Evolutionary conservation across 1,139 yeast genomes (phyloP), one percentile per base, ranked within the genome.

Genomic region (Wickerhamiella infanticola): DNA sequence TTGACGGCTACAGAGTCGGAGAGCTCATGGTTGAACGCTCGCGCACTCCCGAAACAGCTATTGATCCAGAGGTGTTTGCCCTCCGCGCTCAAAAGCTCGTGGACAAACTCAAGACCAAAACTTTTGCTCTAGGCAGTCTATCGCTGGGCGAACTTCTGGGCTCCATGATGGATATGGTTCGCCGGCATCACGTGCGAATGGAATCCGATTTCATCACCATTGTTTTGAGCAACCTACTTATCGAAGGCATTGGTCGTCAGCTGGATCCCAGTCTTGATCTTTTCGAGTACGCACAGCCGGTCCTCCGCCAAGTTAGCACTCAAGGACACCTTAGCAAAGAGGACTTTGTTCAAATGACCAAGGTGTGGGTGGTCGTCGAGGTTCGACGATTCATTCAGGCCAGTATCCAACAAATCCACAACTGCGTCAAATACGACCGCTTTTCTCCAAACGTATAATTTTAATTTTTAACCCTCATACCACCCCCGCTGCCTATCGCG

Each of bases 171-270:
- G 69, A 79, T 1, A 86, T 90, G 96, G 97, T 93, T 18, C 72
- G 97, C 48, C 69, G 70, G 18, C 98, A 90, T 61, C 99, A 93
- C 62, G 98, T 90, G 24, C 73, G 96, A 59, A 83, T 93, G 95
- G 99, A 90, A 58, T 94, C 95, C 5, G 98, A 90, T 61, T 90
- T 90, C 58, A 80, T 90, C 42, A 85, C 95, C 26, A 95, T 93
- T 27, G 82, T 90, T 18, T 86, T 90, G 38, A 95, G 97, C 1
- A 86, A 90, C 36, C 65, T 90, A 45, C 69, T 90, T 49, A 65
- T 90, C 48, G 98, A 90, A 63, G 98, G 98, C 11, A 83, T 90
- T 47, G 98, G 98, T 24, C 72, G 97, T 60, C 94, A 83, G 62
- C 69, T 90, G 48, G 95, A 90, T 63, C 97, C 97, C 2, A 77